Evolutionary conservation across 1,284 basidiomycete genomes (phyloP).

Genomic region (Apiotrichum laibachii): DNA sequence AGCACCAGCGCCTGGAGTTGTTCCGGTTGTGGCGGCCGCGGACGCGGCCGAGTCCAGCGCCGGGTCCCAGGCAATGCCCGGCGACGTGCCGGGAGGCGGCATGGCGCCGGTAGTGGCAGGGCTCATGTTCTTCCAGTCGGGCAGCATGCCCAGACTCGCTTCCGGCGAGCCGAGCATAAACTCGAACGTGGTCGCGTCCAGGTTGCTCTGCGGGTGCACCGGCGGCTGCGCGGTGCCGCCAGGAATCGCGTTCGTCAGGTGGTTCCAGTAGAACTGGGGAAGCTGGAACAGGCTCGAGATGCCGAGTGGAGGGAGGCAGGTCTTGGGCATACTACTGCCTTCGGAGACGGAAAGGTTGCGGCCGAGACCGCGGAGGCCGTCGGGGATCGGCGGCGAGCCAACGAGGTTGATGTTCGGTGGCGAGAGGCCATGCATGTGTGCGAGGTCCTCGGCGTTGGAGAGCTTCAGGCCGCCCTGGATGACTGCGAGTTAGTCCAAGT

Average conservation of each 20-base stretch:
- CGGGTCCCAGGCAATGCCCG: not conserved
- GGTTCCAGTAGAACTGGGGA: conserved; percentile 43
- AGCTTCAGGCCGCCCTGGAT: conserved; percentile 40
- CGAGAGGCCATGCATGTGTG: not conserved
- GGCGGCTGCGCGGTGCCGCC: not conserved
- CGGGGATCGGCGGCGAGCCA: conserved; percentile 9
- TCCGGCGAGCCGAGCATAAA: conserved; percentile 4
- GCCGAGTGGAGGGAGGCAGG: conserved; percentile 8
- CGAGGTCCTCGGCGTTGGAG: not conserved
- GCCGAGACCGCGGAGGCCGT: conserved; percentile 20
- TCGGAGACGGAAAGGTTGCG: conserved; percentile 21
- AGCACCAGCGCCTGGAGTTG: not conserved
- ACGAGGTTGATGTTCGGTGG: not conserved
- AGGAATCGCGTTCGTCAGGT: conserved; percentile 19
- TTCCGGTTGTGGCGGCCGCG: not conserved
- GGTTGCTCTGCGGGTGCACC: not conserved
- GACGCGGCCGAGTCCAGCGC: not conserved
- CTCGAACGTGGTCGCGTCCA: not conserved
- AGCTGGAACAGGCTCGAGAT: conserved; percentile 32
- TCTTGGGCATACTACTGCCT: not conserved
- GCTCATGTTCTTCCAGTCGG: not conserved
- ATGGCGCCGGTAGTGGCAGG: not conserved
- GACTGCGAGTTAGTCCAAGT: conserved; percentile 8
- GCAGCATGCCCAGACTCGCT: not conserved
- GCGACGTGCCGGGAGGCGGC: not conserved